A percentile compares a stretch with the other conserved stretches of the same genome.
phyloP scores from a whole-genome alignment of 208 protist species.

The Entamoeba moshkovskii region DNA sequence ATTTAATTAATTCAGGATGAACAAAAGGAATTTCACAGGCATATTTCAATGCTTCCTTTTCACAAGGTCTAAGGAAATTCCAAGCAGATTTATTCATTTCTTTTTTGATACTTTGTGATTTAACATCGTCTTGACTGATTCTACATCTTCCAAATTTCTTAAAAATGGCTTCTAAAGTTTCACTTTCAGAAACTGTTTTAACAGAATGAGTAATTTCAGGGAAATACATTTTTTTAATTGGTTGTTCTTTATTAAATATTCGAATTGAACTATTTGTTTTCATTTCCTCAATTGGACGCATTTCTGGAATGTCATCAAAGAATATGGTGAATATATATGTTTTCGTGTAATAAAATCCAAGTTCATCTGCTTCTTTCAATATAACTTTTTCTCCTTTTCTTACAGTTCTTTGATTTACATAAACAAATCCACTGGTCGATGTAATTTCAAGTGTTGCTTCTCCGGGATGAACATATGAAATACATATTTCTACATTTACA shows the following conservation, averaged over 20 bases:
- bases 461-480: not conserved
- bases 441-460: not conserved
- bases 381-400: not conserved
- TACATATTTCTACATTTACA: not conserved
- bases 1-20: not conserved
- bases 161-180: not conserved
- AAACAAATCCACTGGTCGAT: not conserved
- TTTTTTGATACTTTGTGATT: not conserved
- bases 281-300: not conserved
- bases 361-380: not conserved
- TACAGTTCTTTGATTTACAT: not conserved
- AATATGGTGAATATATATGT: not conserved
- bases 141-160: not conserved
- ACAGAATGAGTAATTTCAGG: not conserved
- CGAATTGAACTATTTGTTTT: not conserved
- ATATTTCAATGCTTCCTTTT: not conserved
- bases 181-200: not conserved
- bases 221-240: not conserved
- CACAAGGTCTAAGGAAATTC: not conserved
- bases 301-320: not conserved
- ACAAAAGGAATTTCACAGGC: not conserved
- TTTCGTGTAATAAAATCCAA: not conserved
- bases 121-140: not conserved
- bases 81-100: not conserved
- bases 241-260: not conserved